Evolutionary conservation across 345 rosid species (phyloP), one percentile per base, ranked within the genome.

Genomic region (Pistacia integerrima): DNA sequence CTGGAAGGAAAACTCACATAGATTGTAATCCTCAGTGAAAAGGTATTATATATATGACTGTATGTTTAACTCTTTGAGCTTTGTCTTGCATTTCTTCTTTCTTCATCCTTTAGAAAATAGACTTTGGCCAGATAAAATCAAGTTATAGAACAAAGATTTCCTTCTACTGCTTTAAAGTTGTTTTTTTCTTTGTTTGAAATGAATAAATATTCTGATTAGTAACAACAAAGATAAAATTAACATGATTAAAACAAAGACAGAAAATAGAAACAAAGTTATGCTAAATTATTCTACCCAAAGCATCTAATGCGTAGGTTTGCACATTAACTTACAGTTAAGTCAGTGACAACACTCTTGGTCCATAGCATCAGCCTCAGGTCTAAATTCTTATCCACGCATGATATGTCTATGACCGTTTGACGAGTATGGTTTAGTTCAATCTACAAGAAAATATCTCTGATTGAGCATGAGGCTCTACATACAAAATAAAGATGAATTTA

Each of bases 241-340:
- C n/a, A n/a, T n/a, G n/a, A n/a, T n/a, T n/a, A n/a, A n/a, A n/a
- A n/a, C n/a, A n/a, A n/a, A n/a, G n/a, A n/a, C 11, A 2, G 11
- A 48, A 48, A 6, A 6, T 7, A 1, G 52, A 7, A 8, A 49
- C 10, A 49, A 46, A 8, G 12, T 8, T 49, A 49, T 8, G 12
- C 12, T 11, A 8, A 8, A 49, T 49, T 49, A 9, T 2, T 49
- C 52, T 49, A 49, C 30, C 30, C 2, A 28, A 28, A 28, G 30
- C 52, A 49, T 9, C 52, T 49, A 49, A 49, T 49, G 52, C 12
- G 0, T 13, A 49, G 12, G 52, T 7, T 49, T 49, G 12, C 10
- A 8, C 10, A 8, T 8, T 38, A 48, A 75, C 82, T 82, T 80
- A 82, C 86, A 12, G 80, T 46, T 4, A 74, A 72, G 70, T 73